A percentile compares a stretch with the other conserved stretches of the same genome.
These are phyloP conservation scores for Botrytis sinoallii DNA, from an alignment of 2,329 filamentous ascomycete genomes.

Conservation along the genomic window DNA sequence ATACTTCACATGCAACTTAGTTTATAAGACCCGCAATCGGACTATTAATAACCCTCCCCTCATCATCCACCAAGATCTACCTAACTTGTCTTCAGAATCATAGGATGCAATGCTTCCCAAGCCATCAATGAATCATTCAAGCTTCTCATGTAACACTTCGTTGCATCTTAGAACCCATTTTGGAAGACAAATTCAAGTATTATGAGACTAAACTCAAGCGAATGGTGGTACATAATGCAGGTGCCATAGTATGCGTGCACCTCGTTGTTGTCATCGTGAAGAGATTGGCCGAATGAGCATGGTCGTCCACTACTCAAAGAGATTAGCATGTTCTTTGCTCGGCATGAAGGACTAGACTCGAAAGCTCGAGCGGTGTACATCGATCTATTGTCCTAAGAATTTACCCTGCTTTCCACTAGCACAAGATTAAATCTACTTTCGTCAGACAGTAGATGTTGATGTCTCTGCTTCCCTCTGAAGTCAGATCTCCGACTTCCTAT, in stretches of 20 bases:
- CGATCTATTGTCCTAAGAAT: neutral
- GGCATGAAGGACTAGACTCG: neutral
- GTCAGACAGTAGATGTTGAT: neutral
- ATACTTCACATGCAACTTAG: neutral
- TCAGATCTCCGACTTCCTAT: no score
- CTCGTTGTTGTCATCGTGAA: neutral
- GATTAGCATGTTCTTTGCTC: neutral
- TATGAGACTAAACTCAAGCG: no score
- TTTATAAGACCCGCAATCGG: neutral
- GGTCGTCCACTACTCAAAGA: neutral
- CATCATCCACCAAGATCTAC: neutral
- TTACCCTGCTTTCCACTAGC: neutral
- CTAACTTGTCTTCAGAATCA: neutral
- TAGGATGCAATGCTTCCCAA: neutral
- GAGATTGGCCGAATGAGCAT: neutral
- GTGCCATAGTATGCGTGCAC: neutral
- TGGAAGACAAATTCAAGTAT: neutral
- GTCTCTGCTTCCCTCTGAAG: neutral
- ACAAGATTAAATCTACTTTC: neutral
- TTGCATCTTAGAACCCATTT: neutral
- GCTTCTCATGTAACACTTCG: neutral
- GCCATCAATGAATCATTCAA: neutral
- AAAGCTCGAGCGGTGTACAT: neutral
- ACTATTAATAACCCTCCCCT: constrained; percentile 4
- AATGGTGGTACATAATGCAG: neutral